Evolutionary conservation across 306 rosid genomes (phyloP).

Genomic region (Cicer bijugum): DNA sequence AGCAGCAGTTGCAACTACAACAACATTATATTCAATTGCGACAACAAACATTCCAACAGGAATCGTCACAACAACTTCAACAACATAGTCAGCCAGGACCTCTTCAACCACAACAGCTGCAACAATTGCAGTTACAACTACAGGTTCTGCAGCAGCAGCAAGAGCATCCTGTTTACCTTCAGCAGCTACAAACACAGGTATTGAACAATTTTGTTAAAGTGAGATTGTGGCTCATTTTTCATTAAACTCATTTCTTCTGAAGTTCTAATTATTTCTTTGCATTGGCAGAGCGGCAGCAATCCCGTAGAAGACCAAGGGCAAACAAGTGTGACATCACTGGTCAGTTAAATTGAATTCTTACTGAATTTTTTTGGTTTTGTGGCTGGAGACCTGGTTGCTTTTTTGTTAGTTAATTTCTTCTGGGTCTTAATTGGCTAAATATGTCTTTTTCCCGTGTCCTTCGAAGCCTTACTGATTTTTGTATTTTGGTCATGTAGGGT

Average conservation of each 20-base stretch:
- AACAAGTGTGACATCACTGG: slow-evolving; percentile 39
- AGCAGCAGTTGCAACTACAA: slow-evolving; percentile 57
- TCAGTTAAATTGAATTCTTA: slow-evolving; percentile 32
- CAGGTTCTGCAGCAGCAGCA: slow-evolving; percentile 53
- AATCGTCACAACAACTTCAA: slow-evolving; percentile 55
- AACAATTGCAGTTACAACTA: slow-evolving; percentile 53
- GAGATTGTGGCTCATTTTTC: slow-evolving; percentile 19
- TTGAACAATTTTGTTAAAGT: slow-evolving; percentile 24
- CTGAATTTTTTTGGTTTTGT: background rate
- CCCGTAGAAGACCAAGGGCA: slow-evolving; percentile 39
- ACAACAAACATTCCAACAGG: slow-evolving; percentile 53
- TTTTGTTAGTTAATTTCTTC: slow-evolving; percentile 4
- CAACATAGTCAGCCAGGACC: slow-evolving; percentile 54
- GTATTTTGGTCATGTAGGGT: slow-evolving; percentile 48
- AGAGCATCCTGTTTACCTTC: slow-evolving; percentile 47
- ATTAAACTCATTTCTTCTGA: slow-evolving; percentile 18
- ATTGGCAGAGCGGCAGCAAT: slow-evolving; percentile 45
- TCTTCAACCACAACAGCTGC: slow-evolving; percentile 56
- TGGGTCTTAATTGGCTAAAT: slow-evolving; percentile 17
- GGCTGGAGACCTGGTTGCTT: slow-evolving; percentile 2
- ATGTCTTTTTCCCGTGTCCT: background rate
- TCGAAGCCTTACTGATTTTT: slow-evolving; percentile 12
- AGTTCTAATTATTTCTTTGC: slow-evolving; percentile 18
- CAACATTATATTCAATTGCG: slow-evolving; percentile 58
- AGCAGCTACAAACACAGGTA: slow-evolving; percentile 56